These are phyloP conservation scores for Aureobasidium subglaciale DNA, from an alignment of 2,329 filamentous ascomycete genomes.

Conservation along the genomic window DNA sequence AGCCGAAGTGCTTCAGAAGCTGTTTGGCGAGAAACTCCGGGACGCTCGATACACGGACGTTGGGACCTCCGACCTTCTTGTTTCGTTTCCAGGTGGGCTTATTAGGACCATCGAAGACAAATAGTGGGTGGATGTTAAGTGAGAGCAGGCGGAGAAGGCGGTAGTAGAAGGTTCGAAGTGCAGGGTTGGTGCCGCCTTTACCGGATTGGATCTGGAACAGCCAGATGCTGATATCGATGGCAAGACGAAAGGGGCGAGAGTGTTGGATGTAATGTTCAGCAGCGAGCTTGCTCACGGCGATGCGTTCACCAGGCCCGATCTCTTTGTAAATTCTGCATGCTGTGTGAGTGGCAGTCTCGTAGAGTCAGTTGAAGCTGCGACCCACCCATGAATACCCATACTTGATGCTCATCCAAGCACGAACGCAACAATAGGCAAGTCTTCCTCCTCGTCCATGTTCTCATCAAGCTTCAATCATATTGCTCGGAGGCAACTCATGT, in stretches of 20 bases:
- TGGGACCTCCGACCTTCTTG: slow-evolving; percentile 56
- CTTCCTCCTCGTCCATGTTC: not conserved
- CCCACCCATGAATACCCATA: slow-evolving; percentile 26
- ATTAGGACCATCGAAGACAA: slow-evolving; percentile 82
- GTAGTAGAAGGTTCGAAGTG: slow-evolving; percentile 86
- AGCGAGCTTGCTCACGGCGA: slow-evolving; percentile 76
- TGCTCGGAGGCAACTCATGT: not conserved
- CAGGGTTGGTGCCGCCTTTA: slow-evolving; percentile 79
- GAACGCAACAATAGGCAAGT: not conserved
- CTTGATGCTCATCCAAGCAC: not conserved
- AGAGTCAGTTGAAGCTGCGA: not conserved
- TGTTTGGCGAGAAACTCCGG: slow-evolving; percentile 73
- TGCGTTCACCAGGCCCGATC: slow-evolving; percentile 70
- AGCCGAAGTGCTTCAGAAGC: slow-evolving; percentile 76
- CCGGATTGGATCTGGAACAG: slow-evolving; percentile 87
- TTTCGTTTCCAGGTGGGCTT: slow-evolving; percentile 86
- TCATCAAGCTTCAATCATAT: not conserved
- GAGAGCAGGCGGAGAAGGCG: slow-evolving; percentile 70
- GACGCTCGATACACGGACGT: slow-evolving; percentile 56
- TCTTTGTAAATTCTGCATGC: slow-evolving; percentile 73
- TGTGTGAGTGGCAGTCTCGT: slow-evolving; percentile 13
- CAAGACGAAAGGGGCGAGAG: slow-evolving; percentile 70
- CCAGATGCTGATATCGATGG: slow-evolving; percentile 95
- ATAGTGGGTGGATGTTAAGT: slow-evolving; percentile 75
- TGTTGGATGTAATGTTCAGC: slow-evolving; percentile 66